A percentile compares a stretch with the other conserved stretches of the same genome.
phyloP scores from a whole-genome alignment of 2,329 filamentous ascomycete genomes.

The Hypoxylon sp. region DNA sequence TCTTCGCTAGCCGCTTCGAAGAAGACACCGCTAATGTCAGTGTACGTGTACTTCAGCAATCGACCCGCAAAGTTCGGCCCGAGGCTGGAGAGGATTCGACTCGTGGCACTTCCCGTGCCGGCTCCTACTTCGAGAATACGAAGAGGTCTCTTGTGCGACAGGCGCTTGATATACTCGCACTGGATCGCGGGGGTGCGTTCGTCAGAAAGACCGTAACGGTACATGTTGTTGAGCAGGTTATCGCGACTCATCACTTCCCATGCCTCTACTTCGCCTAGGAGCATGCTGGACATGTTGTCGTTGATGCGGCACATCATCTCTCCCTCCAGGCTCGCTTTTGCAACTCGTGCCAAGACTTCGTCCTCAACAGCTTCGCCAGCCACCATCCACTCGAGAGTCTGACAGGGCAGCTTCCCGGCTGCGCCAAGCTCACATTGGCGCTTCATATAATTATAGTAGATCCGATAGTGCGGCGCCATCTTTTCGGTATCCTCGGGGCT shows the following conservation, averaged over 20 bases:
- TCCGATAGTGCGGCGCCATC: conserved; percentile 49
- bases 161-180: conserved; percentile 50
- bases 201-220: conserved; percentile 51
- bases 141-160: conserved; percentile 53
- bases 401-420: conserved; percentile 48
- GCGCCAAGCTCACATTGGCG: conserved; percentile 47
- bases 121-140: conserved; percentile 60
- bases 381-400: conserved; percentile 48
- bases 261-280: conserved; percentile 50
- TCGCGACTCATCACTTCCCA: conserved; percentile 53
- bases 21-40: conserved; percentile 60
- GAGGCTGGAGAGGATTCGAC: conserved; percentile 56
- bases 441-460: conserved; percentile 53
- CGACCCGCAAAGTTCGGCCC: conserved; percentile 48
- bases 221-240: conserved; percentile 52
- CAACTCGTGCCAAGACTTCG: conserved; percentile 47
- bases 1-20: conserved; percentile 53
- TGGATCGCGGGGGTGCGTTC: conserved; percentile 51
- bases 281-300: conserved; percentile 50
- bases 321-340: conserved; percentile 49
- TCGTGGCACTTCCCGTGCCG: conserved; percentile 61
- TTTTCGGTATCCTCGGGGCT: conserved; percentile 45
- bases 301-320: conserved; percentile 53
- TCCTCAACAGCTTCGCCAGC: conserved; percentile 46
- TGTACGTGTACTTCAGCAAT: conserved; percentile 61